Base-by-base conservation (phyloP, 306 rosid species). In the Acacia melanoxylon region DNA sequence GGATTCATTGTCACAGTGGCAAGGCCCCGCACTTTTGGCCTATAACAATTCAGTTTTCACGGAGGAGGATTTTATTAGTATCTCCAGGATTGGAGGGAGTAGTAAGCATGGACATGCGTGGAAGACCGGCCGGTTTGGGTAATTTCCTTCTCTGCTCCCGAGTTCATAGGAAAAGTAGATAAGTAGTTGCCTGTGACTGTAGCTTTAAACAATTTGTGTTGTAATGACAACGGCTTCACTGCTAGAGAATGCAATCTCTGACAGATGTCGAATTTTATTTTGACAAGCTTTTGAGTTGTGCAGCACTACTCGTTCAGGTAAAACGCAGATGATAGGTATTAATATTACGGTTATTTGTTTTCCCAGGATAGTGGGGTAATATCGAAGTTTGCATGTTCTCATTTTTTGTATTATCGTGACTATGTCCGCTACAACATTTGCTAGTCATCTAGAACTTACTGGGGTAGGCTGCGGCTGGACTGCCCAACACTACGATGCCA, bases 71-170 rank as follows among this genome's bases (percentile, higher is more conserved):
- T 95, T 95, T 44, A 85, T 84, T 29, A 95, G 99, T 68, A 93
- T 95, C 72, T 95, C 99, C 25, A 93, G 89, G 88, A 95, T 95
- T 74, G 99, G 99, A 49, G 99, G 98, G 25, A 95, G 99, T 79
- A 82, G 87, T 77, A 95, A 95, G 90, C 98, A 95, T 6, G 87
- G 90, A 1, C 95, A 95, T 74, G 91, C 95, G 13, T 90, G 86
- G 49, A 95, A 95, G 86, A 95, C 98, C 16, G 99, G 99, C n/a
- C 94, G 99, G 51, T 95, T 95, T 58, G 99, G 98, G 99, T 95
- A 82, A 79, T 75, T 72, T 70, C 14, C 16, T 59, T 22, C 20
- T 14, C 54, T 25, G 37, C 24, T 48, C 17, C 37, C 25, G 22
- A 71, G 77, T 17, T 70, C 45, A 15, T 14, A 19, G 25, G 45